Percentiles rank a stretch among this genome's conserved stretches.
Conservation (phyloP, 768 basidiomycete genomes). For the Podaxis mareebaensis region DNA sequence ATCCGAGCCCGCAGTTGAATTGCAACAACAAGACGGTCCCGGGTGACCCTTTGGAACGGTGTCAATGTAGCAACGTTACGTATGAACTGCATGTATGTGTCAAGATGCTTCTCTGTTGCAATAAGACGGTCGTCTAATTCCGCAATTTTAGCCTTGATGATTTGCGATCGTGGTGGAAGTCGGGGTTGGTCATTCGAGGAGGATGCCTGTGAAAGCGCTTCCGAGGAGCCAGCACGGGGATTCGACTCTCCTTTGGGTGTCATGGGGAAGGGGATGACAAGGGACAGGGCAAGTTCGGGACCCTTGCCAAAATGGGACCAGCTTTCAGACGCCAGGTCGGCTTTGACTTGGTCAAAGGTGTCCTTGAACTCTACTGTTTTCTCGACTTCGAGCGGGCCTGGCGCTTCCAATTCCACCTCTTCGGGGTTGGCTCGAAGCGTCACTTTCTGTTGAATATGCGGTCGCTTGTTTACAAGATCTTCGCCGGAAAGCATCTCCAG, state of each 20-base stretch:
- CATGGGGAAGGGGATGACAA: not conserved
- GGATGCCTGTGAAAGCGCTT: conserved; percentile 20
- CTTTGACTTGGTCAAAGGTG: conserved; percentile 86
- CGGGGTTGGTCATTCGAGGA: conserved; percentile 29
- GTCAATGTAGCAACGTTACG: conserved; percentile 84
- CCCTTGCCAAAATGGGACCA: conserved; percentile 8
- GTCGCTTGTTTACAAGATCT: conserved; percentile 23
- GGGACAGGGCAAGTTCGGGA: not conserved
- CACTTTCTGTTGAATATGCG: conserved; percentile 28
- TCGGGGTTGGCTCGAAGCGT: conserved; percentile 29
- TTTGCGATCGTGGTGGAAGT: conserved; percentile 54
- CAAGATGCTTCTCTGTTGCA: conserved; percentile 56
- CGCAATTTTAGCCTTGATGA: conserved; percentile 60
- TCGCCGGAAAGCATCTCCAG: conserved; percentile 42
- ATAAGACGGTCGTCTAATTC: conserved; percentile 64
- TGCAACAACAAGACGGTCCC: conserved; percentile 67
- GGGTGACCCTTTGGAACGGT: conserved; percentile 84
- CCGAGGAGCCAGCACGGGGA: not conserved
- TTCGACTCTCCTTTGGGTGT: not conserved
- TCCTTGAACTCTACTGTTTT: conserved; percentile 71
- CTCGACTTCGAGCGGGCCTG: conserved; percentile 53
- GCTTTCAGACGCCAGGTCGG: conserved; percentile 65
- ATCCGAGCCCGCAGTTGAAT: conserved; percentile 65
- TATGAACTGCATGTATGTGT: conserved; percentile 67
- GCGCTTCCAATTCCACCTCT: conserved; percentile 39